Evolutionary conservation across 257 asterid species (phyloP), one percentile per base, ranked within the genome.

Genomic region (Salvia rosmarinus): DNA sequence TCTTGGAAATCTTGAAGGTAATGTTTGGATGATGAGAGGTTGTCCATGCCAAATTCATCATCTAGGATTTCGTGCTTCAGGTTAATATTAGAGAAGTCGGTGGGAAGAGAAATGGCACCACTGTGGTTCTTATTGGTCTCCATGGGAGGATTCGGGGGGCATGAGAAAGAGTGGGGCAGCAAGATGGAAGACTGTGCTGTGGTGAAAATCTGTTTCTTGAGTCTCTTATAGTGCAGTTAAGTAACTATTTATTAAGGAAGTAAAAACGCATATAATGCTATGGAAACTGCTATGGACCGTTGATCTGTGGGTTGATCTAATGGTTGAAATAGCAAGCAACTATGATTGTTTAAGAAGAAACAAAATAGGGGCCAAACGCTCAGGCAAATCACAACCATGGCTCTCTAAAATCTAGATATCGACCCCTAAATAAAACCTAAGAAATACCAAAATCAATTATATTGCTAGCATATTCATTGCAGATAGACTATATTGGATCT

Each of bases 1-100:
- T 83, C 86, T 39, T 74, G 84, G 75, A 82, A 86, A 54, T 87
- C 90, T 71, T 86, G 90, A 63, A 83, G 84, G 70, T 73, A 85
- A 51, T 83, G 79, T 64, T 79, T 80, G 16, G 87, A 59, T 55
- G 79, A 72, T 28, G 77, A 72, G 55, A 79, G 66, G 44, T 68
- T 80, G 43, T 75, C 44, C 32, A 73, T 69, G 80, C 73, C 64
- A 71, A 82, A 85, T 58, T 79, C 86, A 68, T 83, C 81, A 7
- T 80, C 85, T 0, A 75, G 49, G 66, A 54, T 46, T 54, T 86
- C 82, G 2, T 72, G 74, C 67, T 87, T 88, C 73, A 77, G 65
- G 74, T 74, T 68, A 64, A 75, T 77, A 73, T 74, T 81, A 68
- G 80, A 73, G 61, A 75, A 75, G 47, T 72, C 30, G 11, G 67